A percentile compares a stretch with the other conserved stretches of the same genome.
Conservation (phyloP, 1,284 basidiomycete species). For the Sphagnurus paluster region DNA sequence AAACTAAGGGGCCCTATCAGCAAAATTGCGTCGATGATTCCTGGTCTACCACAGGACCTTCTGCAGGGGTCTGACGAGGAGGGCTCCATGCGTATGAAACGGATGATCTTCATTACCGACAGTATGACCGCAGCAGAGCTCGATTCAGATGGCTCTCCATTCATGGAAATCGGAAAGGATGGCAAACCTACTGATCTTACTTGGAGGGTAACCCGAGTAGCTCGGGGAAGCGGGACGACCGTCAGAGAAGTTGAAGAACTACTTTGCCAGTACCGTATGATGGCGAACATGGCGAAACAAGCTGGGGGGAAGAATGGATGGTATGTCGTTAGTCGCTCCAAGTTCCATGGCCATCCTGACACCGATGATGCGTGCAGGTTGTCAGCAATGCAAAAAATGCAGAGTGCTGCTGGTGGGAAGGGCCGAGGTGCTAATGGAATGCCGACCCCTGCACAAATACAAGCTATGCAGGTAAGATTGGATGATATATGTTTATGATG, state of each 20-base stretch:
- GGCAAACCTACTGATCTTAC: conserved; percentile 83
- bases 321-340: conserved; percentile 34
- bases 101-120: conserved; percentile 99
- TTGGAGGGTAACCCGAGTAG: conserved; percentile 87
- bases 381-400: conserved; percentile 89
- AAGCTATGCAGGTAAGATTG: conserved; percentile 79
- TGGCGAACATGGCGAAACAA: conserved; percentile 96
- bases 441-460: conserved; percentile 90
- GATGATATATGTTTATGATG: neutral
- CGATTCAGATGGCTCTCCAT: conserved; percentile 92
- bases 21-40: conserved; percentile 99
- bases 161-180: conserved; percentile 83
- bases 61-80: conserved; percentile 92
- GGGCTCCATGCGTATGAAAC: conserved; percentile 88
- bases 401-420: conserved; percentile 80
- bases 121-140: conserved; percentile 94
- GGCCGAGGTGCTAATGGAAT: conserved; percentile 83
- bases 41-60: conserved; percentile 89
- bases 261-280: conserved; percentile 94
- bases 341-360: conserved; percentile 6
- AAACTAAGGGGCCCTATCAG: conserved; percentile 86
- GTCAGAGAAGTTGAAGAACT: conserved; percentile 97
- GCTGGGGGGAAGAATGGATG: conserved; percentile 96
- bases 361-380: conserved; percentile 51
- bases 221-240: conserved; percentile 92